Evolutionary conservation across 108 stramenopile genomes (phyloP).

Genomic region (Nannochloropsis gaditana): DNA sequence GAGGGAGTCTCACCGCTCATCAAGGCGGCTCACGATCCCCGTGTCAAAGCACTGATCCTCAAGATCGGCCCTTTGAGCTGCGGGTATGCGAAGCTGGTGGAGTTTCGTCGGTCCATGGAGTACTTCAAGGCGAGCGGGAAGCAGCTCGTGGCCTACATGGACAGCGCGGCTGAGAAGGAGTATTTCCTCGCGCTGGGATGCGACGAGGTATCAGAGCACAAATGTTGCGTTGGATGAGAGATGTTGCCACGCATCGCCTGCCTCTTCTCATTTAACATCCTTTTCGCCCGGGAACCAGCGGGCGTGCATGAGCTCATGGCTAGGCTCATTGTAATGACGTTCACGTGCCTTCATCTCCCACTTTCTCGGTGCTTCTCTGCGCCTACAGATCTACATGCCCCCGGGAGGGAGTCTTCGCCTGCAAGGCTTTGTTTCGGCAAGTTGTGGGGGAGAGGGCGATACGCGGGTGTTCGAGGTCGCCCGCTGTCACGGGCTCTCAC

Average conservation of each 20-base stretch:
- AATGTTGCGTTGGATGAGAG: not conserved
- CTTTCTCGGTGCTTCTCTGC: not conserved
- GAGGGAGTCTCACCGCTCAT: slow-evolving; percentile 24
- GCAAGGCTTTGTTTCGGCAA: not conserved
- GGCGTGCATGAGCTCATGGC: slow-evolving; percentile 21
- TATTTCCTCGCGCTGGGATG: slow-evolving; percentile 23
- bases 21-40: slow-evolving; percentile 46
- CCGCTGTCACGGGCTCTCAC: too few species aligned
- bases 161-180: slow-evolving; percentile 35
- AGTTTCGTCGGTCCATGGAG: slow-evolving; percentile 44
- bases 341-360: too few species aligned
- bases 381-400: not conserved
- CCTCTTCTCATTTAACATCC: not conserved
- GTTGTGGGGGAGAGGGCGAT: not conserved
- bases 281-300: not conserved
- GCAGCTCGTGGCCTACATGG: slow-evolving; percentile 38
- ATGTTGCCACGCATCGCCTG: not conserved
- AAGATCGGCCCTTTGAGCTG: slow-evolving; percentile 30
- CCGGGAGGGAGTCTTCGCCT: not conserved
- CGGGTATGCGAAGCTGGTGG: slow-evolving; percentile 45
- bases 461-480: too few species aligned
- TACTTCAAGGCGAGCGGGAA: slow-evolving; percentile 51
- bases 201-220: slow-evolving; percentile 30
- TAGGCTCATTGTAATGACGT: not conserved
- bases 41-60: slow-evolving; percentile 34